Percentiles rank a stretch among this genome's conserved stretches.
phyloP scores from a whole-genome alignment of 2,329 filamentous ascomycete genomes.

The Sporothrix globosa region DNA sequence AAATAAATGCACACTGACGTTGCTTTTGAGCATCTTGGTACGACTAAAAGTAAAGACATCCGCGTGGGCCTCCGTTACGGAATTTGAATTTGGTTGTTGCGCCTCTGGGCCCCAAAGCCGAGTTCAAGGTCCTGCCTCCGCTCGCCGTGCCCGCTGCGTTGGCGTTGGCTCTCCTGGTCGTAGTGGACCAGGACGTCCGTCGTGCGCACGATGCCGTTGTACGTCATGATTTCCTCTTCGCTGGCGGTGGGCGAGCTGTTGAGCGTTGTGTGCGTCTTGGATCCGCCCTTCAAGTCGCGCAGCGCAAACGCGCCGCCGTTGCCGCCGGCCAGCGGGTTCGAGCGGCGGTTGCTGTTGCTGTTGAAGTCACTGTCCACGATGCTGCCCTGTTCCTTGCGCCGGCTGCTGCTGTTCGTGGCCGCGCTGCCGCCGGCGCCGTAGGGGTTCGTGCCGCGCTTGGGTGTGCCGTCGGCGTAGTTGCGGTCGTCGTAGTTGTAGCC shows the following conservation, averaged over 20 bases:
- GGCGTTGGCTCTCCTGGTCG: conserved; percentile 30
- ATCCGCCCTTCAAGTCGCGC: conserved; percentile 38
- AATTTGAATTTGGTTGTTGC: conserved; percentile 27
- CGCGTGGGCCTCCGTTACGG: not conserved
- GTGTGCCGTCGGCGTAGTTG: not conserved
- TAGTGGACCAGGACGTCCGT: conserved; percentile 40
- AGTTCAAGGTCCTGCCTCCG: conserved; percentile 22
- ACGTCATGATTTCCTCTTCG: conserved; percentile 48
- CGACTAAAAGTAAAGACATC: not conserved
- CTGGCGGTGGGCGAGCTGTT: conserved; percentile 43
- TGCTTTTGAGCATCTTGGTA: not conserved
- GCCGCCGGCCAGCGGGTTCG: not conserved
- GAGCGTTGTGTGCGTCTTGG: conserved; percentile 43
- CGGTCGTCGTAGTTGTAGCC: conserved; percentile 25
- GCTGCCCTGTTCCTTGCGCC: not conserved
- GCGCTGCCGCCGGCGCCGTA: not conserved
- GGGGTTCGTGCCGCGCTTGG: not conserved
- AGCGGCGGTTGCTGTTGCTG: not conserved
- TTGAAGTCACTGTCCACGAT: not conserved
- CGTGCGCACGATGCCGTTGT: conserved; percentile 47
- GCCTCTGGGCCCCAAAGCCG: conserved; percentile 24
- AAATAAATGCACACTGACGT: too few relatives aligned
- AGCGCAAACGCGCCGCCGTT: conserved; percentile 34
- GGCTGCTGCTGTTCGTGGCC: not conserved
- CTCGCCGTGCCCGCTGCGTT: conserved; percentile 26